Percentiles rank a stretch among this genome's conserved stretches.
These are phyloP conservation scores for Penicillium sp. DNA, from an alignment of 2,329 filamentous ascomycete genomes.

Conservation along the genomic window DNA sequence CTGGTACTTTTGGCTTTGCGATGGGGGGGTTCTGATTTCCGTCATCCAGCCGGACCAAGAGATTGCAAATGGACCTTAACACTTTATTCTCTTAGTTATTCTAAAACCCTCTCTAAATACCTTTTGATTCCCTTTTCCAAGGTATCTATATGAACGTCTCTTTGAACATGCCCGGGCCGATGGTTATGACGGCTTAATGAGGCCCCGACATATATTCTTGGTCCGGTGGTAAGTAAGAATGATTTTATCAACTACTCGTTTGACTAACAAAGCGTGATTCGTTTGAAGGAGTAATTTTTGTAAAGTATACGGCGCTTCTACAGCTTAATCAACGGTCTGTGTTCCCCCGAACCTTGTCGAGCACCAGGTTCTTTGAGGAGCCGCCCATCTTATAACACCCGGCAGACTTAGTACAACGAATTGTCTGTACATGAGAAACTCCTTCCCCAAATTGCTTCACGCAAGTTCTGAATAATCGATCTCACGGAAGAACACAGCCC, in stretches of 20 bases:
- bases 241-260: too few species aligned
- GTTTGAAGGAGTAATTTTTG: not conserved
- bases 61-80: too few species aligned
- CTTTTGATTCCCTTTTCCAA: too few species aligned
- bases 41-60: too few species aligned
- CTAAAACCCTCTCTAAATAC: too few species aligned
- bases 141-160: too few species aligned
- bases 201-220: too few species aligned
- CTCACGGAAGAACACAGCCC: conserved; percentile 27
- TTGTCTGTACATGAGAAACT: conserved; percentile 24
- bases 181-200: too few species aligned
- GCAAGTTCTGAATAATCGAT: conserved; percentile 20
- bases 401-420: conserved; percentile 4
- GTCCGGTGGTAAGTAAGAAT: too few species aligned
- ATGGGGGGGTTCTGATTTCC: not conserved
- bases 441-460: conserved; percentile 11
- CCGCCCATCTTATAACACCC: not conserved
- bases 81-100: too few species aligned
- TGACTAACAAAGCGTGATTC: not conserved
- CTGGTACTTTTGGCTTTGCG: not conserved
- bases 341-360: not conserved
- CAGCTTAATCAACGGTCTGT: not conserved
- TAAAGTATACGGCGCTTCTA: not conserved
- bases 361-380: not conserved
- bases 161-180: too few species aligned